Percentiles rank a stretch among this genome's conserved stretches.
Conservation (phyloP, 208 protist genomes). For the Phytomonas francai region DNA sequence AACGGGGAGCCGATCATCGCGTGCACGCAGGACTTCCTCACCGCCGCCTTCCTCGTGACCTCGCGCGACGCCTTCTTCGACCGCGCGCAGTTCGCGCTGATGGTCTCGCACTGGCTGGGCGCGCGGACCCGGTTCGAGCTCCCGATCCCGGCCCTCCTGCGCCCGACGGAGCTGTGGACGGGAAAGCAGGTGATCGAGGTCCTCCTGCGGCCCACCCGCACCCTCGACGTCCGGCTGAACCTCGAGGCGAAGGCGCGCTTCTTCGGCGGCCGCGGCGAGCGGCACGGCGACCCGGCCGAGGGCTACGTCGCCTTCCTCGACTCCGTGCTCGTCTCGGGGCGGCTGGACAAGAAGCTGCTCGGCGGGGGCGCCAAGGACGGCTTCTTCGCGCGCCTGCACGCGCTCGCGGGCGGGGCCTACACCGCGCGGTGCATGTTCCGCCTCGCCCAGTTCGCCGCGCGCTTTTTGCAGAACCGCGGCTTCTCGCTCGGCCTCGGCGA, state of each 20-base stretch:
- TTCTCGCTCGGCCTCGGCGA: constrained; percentile 99
- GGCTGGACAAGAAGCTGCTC: constrained; percentile 96
- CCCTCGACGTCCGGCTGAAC: constrained; percentile 71
- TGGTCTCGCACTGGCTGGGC: constrained; percentile 87
- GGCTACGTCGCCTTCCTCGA: constrained; percentile 94
- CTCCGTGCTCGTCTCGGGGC: constrained; percentile 93
- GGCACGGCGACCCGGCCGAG: constrained; percentile 78
- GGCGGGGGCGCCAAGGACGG: constrained; percentile 92
- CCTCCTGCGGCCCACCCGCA: constrained; percentile 74
- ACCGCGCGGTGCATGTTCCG: constrained; percentile 93
- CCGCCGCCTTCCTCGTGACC: constrained; percentile 94
- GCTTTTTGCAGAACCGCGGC: constrained; percentile 94
- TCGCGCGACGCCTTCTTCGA: constrained; percentile 96
- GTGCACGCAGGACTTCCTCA: constrained; percentile 99
- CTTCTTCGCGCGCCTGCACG: constrained; percentile 95
- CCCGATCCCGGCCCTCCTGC: constrained; percentile 95
- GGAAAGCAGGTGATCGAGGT: constrained; percentile 98
- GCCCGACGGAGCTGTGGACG: constrained; percentile 97
- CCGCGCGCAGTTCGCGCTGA: constrained; percentile 80
- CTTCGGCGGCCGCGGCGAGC: constrained; percentile 19
- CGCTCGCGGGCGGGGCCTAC: constrained; percentile 66
- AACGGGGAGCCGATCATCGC: constrained; percentile 98
- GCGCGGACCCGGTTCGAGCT: constrained; percentile 76
- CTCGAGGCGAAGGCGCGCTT: constrained; percentile 88
- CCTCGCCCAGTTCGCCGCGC: constrained; percentile 91